Evolutionary conservation across 352 stramenopile species (phyloP), one percentile per base, ranked within the genome.

Genomic region (Phytopythium delawarense): DNA sequence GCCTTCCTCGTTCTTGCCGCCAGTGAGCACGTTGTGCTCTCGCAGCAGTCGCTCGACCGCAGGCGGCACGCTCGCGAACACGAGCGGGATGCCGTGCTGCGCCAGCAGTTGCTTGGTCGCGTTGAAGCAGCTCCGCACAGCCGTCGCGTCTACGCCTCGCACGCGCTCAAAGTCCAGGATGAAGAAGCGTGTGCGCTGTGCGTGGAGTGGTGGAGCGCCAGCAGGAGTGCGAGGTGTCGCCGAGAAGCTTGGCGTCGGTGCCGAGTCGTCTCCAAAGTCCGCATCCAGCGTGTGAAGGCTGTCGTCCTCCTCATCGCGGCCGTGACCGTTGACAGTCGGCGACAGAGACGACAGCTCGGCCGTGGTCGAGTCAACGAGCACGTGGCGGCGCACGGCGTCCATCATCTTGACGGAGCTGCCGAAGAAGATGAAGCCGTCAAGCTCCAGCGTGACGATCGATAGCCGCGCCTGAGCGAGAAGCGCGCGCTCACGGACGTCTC

Each of bases 141-240:
- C 87, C 21, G 89, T 96, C 7, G 86, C 87, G 51, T 97, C 89
- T n/a, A 97, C 91, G 21, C 89, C 89, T 30, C 85, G 89, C 23
- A 97, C 89, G 37, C 84, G 85, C 28, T 91, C 81, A 73, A 97
- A 97, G 70, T 97, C 88, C 25, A 96, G 63, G 55, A 97, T 92
- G 64, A 96, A 90, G 67, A 92, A 94, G 20, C 79, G 74, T 23
- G 87, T 96, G 55, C 84, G 85, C 66, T 86, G 71, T 0, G 86
- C 83, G 53, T 86, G 81, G 21, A 92, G 71, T 9, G 66, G 78
- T 13, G 69, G 59, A 48, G 56, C 62, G 32, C 48, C 73, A 53
- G 39, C 65, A 53, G 44, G 61, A 30, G 57, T 70, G 11, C 70
- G 72, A 7, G 72, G 72, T n/a, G 72, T 77, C 2, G 69, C 70